phyloP scores from a whole-genome alignment of 805 yeast species.

The Teunomyces pallodes region DNA sequence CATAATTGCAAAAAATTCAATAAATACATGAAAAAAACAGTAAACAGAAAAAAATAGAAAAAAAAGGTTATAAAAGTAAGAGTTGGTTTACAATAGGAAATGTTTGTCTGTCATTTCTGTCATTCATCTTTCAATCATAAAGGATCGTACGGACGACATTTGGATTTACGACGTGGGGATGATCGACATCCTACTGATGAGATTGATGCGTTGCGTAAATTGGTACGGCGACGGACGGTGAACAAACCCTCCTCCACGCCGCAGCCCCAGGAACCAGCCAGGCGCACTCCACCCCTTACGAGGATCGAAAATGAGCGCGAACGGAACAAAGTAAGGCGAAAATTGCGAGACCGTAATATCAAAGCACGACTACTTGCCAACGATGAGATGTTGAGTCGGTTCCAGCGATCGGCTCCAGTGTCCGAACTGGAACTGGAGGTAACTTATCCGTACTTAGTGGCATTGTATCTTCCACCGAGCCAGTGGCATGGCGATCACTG shows the following conservation, averaged over 20 bases:
- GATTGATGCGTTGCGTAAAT: constrained; percentile 29
- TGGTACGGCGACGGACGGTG: not conserved
- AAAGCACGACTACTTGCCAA: constrained; percentile 24
- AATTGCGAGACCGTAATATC: constrained; percentile 38
- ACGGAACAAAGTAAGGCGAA: constrained; percentile 44
- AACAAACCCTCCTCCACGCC: not conserved
- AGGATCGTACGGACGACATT: constrained; percentile 59
- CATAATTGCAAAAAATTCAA: not conserved
- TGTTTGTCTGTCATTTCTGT: constrained; percentile 47
- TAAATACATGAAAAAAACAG: not conserved
- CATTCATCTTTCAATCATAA: constrained; percentile 53
- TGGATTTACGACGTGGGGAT: constrained; percentile 56
- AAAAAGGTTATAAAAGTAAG: not conserved
- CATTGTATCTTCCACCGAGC: not conserved
- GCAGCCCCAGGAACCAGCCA: not conserved
- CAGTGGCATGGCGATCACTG: not conserved
- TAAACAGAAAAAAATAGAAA: too few relatives aligned
- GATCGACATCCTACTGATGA: constrained; percentile 48
- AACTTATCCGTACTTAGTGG: not conserved
- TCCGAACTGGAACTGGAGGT: too few relatives aligned
- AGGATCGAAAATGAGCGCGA: constrained; percentile 21
- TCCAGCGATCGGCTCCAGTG: not conserved
- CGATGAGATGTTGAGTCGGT: not conserved
- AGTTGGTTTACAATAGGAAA: not conserved
- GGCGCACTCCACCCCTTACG: constrained; percentile 24